Percentiles rank a stretch among this genome's conserved stretches.
These are phyloP conservation scores for Yarrowia osloensis DNA, from an alignment of 805 yeast species.

Conservation along the genomic window DNA sequence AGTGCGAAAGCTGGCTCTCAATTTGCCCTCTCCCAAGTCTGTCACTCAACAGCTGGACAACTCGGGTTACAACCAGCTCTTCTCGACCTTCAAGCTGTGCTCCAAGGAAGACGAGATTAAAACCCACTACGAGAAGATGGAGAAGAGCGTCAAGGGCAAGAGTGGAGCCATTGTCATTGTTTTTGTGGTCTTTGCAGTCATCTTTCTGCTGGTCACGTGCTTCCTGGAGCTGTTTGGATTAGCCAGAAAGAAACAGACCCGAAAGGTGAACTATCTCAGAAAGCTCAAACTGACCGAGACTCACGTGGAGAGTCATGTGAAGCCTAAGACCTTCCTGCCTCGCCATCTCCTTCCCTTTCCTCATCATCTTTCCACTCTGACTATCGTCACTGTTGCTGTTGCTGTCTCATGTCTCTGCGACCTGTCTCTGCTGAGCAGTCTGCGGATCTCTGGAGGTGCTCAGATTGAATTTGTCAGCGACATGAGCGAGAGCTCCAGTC, in stretches of 20 bases:
- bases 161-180: not conserved
- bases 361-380: not conserved
- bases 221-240: not conserved
- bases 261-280: not conserved
- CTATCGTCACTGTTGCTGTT: conserved; percentile 14
- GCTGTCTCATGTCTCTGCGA: conserved; percentile 1
- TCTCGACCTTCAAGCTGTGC: not conserved
- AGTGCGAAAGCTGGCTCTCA: not conserved
- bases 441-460: conserved; percentile 5
- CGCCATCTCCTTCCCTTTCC: not conserved
- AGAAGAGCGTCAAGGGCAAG: not conserved
- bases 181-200: not conserved
- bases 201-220: not conserved
- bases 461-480: conserved; percentile 6
- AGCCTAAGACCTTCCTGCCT: not conserved
- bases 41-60: not conserved
- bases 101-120: conserved; percentile 7
- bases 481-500: not conserved
- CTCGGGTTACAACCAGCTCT: conserved; percentile 1
- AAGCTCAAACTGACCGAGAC: not conserved
- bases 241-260: not conserved
- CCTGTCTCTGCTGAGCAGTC: not conserved
- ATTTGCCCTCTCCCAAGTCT: not conserved
- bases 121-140: not conserved
- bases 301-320: not conserved